phyloP scores from a whole-genome alignment of 2,329 filamentous ascomycete species.

The Tolypocladium inflatum region DNA sequence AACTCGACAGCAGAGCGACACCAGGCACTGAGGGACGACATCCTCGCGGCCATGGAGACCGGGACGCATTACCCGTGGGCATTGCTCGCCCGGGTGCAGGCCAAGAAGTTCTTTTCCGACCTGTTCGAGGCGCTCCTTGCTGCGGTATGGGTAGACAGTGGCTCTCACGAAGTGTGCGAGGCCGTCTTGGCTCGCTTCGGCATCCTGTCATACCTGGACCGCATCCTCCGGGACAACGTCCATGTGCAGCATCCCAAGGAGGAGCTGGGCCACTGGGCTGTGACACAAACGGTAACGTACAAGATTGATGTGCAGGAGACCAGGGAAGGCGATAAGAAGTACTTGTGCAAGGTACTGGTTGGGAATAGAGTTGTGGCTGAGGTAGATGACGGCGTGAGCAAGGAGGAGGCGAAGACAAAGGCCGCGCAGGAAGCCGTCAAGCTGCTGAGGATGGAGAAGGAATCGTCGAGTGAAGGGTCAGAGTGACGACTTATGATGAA shows the following conservation, averaged over 20 bases:
- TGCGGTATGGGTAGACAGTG: constrained; percentile 75
- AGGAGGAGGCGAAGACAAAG: constrained; percentile 43
- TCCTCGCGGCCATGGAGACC: constrained; percentile 40
- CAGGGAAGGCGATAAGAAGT: constrained; percentile 15
- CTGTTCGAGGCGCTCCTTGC: constrained; percentile 73
- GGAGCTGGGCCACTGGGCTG: constrained; percentile 51
- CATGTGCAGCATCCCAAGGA: constrained; percentile 59
- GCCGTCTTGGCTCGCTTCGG: constrained; percentile 54
- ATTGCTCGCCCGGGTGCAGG: constrained; percentile 52
- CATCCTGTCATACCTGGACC: constrained; percentile 51
- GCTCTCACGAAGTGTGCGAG: constrained; percentile 49
- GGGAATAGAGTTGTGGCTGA: constrained; percentile 35
- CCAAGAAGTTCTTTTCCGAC: constrained; percentile 75
- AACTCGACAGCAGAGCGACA: constrained; percentile 35
- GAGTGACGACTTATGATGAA: background rate
- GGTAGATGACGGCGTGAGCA: constrained; percentile 34
- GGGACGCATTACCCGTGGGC: constrained; percentile 66
- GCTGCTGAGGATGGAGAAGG: constrained; percentile 16
- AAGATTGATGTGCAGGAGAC: constrained; percentile 17
- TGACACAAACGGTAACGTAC: constrained; percentile 45
- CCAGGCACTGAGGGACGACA: constrained; percentile 31
- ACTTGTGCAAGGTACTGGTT: constrained; percentile 39
- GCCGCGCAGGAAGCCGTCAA: constrained; percentile 44
- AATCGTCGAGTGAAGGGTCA: background rate
- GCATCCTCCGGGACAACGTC: constrained; percentile 50